A percentile compares a stretch with the other conserved stretches of the same genome.
phyloP scores from a whole-genome alignment of 169 alveolate genomes.

The Plasmodium blacklocki region DNA sequence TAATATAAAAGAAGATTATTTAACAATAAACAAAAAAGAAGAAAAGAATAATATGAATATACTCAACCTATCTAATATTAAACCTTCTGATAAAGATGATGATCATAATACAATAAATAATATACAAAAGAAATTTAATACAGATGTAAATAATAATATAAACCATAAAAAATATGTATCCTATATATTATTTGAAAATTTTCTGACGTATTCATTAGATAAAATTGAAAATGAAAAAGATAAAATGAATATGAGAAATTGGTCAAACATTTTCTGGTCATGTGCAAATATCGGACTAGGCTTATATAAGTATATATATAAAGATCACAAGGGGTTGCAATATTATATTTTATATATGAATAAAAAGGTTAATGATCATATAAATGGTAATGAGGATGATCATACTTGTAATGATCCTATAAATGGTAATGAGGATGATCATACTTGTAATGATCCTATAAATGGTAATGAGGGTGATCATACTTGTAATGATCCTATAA shows the following conservation, averaged over 20 bases:
- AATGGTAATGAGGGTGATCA: neutral
- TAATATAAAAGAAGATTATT: constrained; percentile 28
- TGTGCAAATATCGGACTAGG: constrained; percentile 72
- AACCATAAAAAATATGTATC: constrained; percentile 36
- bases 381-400: neutral
- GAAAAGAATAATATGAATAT: neutral
- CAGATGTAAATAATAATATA: neutral
- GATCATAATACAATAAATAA: neutral
- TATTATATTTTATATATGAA: neutral
- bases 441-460: neutral
- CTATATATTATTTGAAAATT: constrained; percentile 49
- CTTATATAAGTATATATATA: constrained; percentile 14
- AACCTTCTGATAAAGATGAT: neutral
- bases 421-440: neutral
- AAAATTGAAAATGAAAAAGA: constrained; percentile 42
- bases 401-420: neutral
- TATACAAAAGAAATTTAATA: neutral
- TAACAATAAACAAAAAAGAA: constrained; percentile 21
- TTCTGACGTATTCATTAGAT: constrained; percentile 31
- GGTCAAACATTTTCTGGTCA: constrained; percentile 69
- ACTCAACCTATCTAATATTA: neutral
- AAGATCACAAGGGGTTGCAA: constrained; percentile 10
- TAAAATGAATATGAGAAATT: constrained; percentile 53
- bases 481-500: neutral
- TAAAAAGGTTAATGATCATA: neutral